Conservation (phyloP, 148 eudicot genomes). For the Mesembryanthemum crystallinum region DNA sequence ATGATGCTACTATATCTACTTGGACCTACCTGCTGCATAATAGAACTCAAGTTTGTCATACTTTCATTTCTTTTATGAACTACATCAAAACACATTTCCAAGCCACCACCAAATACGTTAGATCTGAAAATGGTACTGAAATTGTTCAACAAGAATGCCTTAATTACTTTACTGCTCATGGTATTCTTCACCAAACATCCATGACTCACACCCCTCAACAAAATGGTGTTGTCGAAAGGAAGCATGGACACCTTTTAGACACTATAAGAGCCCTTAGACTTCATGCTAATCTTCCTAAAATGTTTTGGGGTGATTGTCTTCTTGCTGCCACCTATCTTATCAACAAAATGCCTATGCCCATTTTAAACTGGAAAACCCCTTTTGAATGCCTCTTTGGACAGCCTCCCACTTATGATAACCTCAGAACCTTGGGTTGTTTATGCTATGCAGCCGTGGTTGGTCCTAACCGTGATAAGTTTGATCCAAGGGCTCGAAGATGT, state of each 20-base stretch:
- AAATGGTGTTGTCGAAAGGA: not conserved
- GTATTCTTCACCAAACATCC: not conserved
- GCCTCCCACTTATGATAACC: too few relatives aligned
- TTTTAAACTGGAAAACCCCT: too few relatives aligned
- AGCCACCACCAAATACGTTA: not conserved
- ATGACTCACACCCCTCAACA: not conserved
- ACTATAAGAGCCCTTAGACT: too few relatives aligned
- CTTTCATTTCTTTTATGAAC: not conserved
- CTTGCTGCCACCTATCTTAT: too few relatives aligned
- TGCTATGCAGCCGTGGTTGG: too few relatives aligned
- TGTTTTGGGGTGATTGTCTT: too few relatives aligned
- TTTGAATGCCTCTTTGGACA: too few relatives aligned
- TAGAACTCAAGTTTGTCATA: not conserved
- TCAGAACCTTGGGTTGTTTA: too few relatives aligned
- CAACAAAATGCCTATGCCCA: too few relatives aligned
- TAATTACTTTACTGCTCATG: not conserved
- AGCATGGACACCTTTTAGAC: not conserved
- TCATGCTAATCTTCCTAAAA: too few relatives aligned
- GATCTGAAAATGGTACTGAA: not conserved
- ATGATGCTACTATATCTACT: not conserved
- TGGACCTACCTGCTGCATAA: not conserved
- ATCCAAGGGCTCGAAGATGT: too few relatives aligned
- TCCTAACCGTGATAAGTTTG: too few relatives aligned
- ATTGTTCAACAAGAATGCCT: not conserved
- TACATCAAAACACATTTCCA: not conserved